Conservation (phyloP, 352 stramenopile species). For the Phytopythium aichiense region DNA sequence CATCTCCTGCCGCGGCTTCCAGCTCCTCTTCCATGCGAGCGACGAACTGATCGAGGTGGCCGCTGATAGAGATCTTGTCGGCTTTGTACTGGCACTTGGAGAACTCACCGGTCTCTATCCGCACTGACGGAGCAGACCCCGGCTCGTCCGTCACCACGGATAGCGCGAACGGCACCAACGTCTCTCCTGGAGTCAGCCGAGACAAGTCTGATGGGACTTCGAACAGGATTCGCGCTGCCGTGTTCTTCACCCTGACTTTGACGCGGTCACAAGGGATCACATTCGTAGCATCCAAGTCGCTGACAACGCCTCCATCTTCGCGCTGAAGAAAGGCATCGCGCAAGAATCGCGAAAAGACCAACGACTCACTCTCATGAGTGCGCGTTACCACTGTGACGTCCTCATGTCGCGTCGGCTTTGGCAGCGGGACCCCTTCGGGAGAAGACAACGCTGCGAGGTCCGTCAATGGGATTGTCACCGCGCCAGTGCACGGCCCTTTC, state of each 20-base stretch:
- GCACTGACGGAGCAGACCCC: constrained; percentile 34
- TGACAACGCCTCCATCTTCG: constrained; percentile 1
- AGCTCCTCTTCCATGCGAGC: constrained; percentile 20
- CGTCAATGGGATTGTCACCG: constrained; percentile 53
- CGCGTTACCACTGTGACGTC: constrained; percentile 12
- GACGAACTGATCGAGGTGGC: constrained; percentile 48
- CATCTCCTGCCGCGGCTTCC: constrained; percentile 10
- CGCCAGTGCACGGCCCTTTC: constrained; percentile 61
- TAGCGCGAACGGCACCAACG: constrained; percentile 50
- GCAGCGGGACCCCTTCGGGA: constrained; percentile 13
- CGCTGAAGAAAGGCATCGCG: constrained; percentile 9
- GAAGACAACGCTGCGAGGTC: constrained; percentile 31
- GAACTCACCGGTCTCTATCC: constrained; percentile 58
- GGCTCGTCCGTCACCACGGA: constrained; percentile 38
- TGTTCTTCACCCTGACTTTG: constrained; percentile 59
- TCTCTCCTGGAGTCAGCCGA: constrained; percentile 27
- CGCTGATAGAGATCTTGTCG: constrained; percentile 44
- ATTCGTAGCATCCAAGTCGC: constrained; percentile 10
- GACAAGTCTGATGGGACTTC: constrained; percentile 48
- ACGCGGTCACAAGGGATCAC: constrained; percentile 31
- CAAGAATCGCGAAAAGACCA: constrained; percentile 61
- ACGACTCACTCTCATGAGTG: constrained; percentile 51
- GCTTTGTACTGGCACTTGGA: constrained; percentile 69
- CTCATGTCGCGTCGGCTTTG: constrained; percentile 2
- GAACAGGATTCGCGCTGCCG: constrained; percentile 54